These are phyloP conservation scores for Cerioporus squamosus DNA, from an alignment of 1,284 basidiomycete genomes.

Conservation along the genomic window DNA sequence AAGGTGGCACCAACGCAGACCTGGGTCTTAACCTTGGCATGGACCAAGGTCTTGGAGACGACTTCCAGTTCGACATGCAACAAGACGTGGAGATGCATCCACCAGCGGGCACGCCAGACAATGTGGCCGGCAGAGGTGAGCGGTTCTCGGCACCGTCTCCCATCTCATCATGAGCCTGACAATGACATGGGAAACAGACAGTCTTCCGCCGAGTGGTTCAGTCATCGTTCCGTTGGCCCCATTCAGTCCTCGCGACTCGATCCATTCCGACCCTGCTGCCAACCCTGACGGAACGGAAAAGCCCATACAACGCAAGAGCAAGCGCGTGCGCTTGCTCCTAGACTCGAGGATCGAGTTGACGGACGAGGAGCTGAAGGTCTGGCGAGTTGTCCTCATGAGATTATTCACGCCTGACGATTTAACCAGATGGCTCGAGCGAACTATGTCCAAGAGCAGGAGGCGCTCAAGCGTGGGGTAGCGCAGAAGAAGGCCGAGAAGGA, in stretches of 20 bases:
- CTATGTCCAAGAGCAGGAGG: constrained; percentile 66
- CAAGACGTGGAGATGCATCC: constrained; percentile 10
- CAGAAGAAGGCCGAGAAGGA: constrained; percentile 62
- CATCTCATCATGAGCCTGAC: no score
- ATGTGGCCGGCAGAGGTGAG: not conserved
- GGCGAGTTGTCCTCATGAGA: not conserved
- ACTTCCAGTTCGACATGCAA: constrained; percentile 26
- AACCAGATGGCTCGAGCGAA: constrained; percentile 62
- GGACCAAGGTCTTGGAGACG: constrained; percentile 16
- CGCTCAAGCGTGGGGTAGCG: constrained; percentile 52
- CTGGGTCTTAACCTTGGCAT: constrained; percentile 7
- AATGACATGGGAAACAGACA: not conserved
- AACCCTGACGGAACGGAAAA: no score
- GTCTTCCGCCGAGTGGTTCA: constrained; percentile 22
- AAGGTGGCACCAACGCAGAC: not conserved
- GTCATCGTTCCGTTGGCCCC: constrained; percentile 31
- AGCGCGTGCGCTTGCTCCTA: constrained; percentile 45
- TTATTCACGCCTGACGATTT: not conserved
- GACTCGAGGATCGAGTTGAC: constrained; percentile 77
- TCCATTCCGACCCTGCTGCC: constrained; percentile 2
- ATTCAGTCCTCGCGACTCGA: constrained; percentile 19
- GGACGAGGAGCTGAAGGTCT: constrained; percentile 76
- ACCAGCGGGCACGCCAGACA: not conserved
- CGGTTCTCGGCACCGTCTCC: no score
- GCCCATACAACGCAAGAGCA: constrained; percentile 38